Evolutionary conservation across 2,329 filamentous ascomycete species (phyloP).

Genomic region (Neurospora crassa): DNA sequence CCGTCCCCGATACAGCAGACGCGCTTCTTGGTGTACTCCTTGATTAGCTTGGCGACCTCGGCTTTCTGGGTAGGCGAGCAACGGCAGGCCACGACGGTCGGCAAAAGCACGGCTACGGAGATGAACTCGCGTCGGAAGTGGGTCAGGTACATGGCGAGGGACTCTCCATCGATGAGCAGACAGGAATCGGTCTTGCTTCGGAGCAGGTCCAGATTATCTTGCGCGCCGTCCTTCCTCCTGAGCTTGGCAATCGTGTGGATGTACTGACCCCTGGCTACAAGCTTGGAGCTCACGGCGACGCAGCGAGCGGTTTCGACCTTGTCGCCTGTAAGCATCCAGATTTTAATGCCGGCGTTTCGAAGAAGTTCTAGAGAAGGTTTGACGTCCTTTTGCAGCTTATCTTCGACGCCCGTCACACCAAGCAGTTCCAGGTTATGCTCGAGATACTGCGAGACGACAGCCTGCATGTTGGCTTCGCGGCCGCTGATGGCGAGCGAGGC

Average conservation of each 20-base stretch:
- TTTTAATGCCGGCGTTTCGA: conserved; percentile 95
- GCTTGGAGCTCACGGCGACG: conserved; percentile 88
- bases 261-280: conserved; percentile 87
- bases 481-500: conserved; percentile 72
- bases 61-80: conserved; percentile 97
- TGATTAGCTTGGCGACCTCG: conserved; percentile 83
- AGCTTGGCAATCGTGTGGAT: conserved; percentile 89
- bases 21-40: conserved; percentile 83
- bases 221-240: conserved; percentile 72
- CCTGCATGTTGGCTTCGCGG: conserved; percentile 73
- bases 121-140: conserved; percentile 83
- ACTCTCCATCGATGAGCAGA: conserved; percentile 90
- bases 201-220: conserved; percentile 82
- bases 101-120: conserved; percentile 74
- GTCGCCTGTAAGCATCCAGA: conserved; percentile 99
- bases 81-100: conserved; percentile 89
- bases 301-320: conserved; percentile 97
- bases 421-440: conserved; percentile 85
- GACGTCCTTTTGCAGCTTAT: conserved; percentile 91
- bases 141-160: conserved; percentile 69
- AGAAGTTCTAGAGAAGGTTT: conserved; percentile 91
- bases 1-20: conserved; percentile 97
- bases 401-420: conserved; percentile 96
- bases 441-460: conserved; percentile 68
- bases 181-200: conserved; percentile 80